Evolutionary conservation across 805 yeast species (phyloP).

Genomic region (Barnettozyma botsteinii): DNA sequence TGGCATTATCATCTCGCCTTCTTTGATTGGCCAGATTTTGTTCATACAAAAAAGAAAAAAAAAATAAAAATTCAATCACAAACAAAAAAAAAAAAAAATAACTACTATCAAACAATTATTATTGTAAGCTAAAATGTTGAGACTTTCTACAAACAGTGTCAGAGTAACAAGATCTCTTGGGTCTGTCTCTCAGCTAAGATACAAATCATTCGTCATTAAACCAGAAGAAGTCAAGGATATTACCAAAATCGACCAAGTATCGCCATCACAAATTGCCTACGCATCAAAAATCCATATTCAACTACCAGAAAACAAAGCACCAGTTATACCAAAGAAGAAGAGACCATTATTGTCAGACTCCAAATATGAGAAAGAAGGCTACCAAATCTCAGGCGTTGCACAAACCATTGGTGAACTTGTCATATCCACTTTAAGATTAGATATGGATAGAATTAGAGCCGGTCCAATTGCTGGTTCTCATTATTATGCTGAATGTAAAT

Average conservation of each 20-base stretch:
- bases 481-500: constrained; percentile 82
- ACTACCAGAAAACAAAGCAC: constrained; percentile 27
- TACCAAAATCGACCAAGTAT: constrained; percentile 3
- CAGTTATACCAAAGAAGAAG: constrained; percentile 28
- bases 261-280: constrained; percentile 24
- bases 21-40: constrained; percentile 1
- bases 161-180: neutral
- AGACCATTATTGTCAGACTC: constrained; percentile 32
- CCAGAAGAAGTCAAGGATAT: constrained; percentile 5
- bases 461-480: constrained; percentile 92
- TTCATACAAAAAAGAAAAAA: neutral
- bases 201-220: constrained; percentile 4
- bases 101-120: no score
- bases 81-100: no score
- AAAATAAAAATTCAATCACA: neutral
- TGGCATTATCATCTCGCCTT: neutral
- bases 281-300: constrained; percentile 21
- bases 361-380: constrained; percentile 32
- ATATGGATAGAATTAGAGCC: constrained; percentile 88
- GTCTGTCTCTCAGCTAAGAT: constrained; percentile 1
- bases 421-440: constrained; percentile 57
- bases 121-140: constrained; percentile 1
- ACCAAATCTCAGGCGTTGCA: constrained; percentile 43
- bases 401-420: constrained; percentile 59
- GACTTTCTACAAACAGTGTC: neutral